These are phyloP conservation scores for Athelia sp. DNA, from an alignment of 1,284 basidiomycete species.

Conservation along the genomic window DNA sequence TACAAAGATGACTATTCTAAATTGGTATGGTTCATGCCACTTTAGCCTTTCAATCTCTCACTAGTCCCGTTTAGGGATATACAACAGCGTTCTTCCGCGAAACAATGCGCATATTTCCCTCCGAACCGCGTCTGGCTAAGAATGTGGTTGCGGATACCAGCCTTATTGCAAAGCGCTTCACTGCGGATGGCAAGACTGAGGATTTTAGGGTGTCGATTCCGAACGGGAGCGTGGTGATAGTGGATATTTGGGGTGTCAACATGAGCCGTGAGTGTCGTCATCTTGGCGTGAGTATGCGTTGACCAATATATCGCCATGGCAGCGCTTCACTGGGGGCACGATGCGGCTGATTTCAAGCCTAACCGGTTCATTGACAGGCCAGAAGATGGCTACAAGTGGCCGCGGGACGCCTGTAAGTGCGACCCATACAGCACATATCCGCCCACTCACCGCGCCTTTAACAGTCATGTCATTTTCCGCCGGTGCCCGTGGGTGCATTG, in stretches of 20 bases:
- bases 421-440: not conserved
- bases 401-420: constrained; percentile 24
- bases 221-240: constrained; percentile 29
- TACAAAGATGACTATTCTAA: constrained; percentile 29
- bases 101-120: constrained; percentile 36
- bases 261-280: constrained; percentile 22
- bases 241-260: constrained; percentile 36
- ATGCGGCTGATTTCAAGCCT: constrained; percentile 35
- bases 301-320: not conserved
- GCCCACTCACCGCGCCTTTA: not conserved
- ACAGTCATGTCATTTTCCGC: constrained; percentile 31
- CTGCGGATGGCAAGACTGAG: constrained; percentile 7
- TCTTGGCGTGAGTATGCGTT: not conserved
- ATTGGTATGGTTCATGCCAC: constrained; percentile 19
- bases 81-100: constrained; percentile 36
- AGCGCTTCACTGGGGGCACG: constrained; percentile 37
- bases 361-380: constrained; percentile 36
- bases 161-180: constrained; percentile 21
- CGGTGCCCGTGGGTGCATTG: constrained; percentile 36
- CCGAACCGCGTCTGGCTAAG: constrained; percentile 36
- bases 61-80: constrained; percentile 29
- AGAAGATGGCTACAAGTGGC: constrained; percentile 29
- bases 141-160: constrained; percentile 27
- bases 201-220: constrained; percentile 31
- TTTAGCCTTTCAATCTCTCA: not conserved